These are phyloP conservation scores for Tilletia indica DNA, from an alignment of 1,284 basidiomycete genomes.

Conservation along the genomic window DNA sequence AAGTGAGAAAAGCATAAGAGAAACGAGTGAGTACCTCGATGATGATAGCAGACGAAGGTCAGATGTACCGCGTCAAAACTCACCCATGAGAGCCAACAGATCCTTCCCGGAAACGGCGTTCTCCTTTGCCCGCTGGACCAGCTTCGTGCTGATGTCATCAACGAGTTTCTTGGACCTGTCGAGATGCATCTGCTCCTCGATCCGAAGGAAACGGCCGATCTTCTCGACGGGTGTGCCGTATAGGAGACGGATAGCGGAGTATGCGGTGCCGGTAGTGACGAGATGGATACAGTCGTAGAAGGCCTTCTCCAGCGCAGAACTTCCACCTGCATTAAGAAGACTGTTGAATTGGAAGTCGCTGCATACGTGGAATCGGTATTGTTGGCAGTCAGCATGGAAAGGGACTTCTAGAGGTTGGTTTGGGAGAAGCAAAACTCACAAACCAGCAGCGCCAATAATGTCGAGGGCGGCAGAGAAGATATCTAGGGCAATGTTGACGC, in stretches of 20 bases:
- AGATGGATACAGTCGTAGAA: slow-evolving; percentile 12
- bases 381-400: background rate
- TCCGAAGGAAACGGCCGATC: slow-evolving; percentile 19
- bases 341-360: background rate
- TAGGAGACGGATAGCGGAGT: background rate
- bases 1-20: too few species aligned
- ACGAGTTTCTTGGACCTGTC: slow-evolving; percentile 71
- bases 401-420: background rate
- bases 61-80: slow-evolving; percentile 36
- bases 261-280: slow-evolving; percentile 14
- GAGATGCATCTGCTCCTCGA: slow-evolving; percentile 15
- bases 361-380: background rate
- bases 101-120: slow-evolving; percentile 79
- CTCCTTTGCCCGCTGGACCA: slow-evolving; percentile 79
- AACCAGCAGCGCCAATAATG: background rate
- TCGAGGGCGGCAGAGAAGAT: slow-evolving; percentile 10
- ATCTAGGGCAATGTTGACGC: background rate
- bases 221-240: slow-evolving; percentile 20
- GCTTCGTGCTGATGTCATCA: slow-evolving; percentile 71
- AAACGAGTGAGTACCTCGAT: too few species aligned
- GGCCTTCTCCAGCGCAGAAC: slow-evolving; percentile 68
- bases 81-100: slow-evolving; percentile 74
- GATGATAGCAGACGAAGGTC: too few species aligned
- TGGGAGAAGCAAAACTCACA: background rate
- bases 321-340: background rate